phyloP scores from a whole-genome alignment of 768 basidiomycete genomes.

The Cantharellus cinnabarinus region DNA sequence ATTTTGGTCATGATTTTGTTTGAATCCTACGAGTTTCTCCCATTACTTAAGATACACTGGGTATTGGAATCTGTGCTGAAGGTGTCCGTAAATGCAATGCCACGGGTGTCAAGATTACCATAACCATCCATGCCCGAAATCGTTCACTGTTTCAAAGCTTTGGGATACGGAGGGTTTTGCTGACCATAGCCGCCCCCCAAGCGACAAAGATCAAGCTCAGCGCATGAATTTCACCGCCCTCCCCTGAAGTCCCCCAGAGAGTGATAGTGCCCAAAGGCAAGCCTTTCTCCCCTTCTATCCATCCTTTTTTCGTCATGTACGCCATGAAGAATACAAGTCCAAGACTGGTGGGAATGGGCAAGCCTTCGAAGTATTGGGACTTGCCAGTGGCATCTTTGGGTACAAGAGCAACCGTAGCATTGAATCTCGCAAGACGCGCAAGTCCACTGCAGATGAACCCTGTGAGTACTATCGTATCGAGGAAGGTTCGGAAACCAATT shows the following conservation, averaged over 20 bases:
- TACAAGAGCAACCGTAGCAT: constrained; percentile 87
- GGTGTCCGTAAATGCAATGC: too few species aligned
- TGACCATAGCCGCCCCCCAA: constrained; percentile 96
- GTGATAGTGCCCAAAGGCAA: constrained; percentile 56
- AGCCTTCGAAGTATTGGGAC: constrained; percentile 87
- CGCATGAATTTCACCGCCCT: constrained; percentile 68
- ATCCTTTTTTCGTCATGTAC: constrained; percentile 66
- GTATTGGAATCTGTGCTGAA: too few species aligned
- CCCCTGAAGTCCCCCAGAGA: constrained; percentile 49
- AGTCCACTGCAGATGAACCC: constrained; percentile 91
- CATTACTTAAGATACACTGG: too few species aligned
- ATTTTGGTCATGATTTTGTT: too few species aligned
- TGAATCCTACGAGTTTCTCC: too few species aligned
- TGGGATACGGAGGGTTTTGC: constrained; percentile 82
- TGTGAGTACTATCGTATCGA: constrained; percentile 73
- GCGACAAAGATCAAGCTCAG: constrained; percentile 54
- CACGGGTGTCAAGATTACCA: too few species aligned
- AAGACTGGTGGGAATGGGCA: constrained; percentile 87
- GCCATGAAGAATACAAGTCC: constrained; percentile 57
- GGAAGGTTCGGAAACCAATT: constrained; percentile 74
- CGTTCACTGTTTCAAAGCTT: constrained; percentile 29
- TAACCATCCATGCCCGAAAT: too few species aligned
- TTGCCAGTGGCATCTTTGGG: constrained; percentile 80
- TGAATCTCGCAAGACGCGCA: constrained; percentile 92
- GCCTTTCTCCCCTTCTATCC: constrained; percentile 60